Evolutionary conservation across 106 monocot genomes (phyloP), one percentile per base, ranked within the genome.

Genomic region (Allium cepa): DNA sequence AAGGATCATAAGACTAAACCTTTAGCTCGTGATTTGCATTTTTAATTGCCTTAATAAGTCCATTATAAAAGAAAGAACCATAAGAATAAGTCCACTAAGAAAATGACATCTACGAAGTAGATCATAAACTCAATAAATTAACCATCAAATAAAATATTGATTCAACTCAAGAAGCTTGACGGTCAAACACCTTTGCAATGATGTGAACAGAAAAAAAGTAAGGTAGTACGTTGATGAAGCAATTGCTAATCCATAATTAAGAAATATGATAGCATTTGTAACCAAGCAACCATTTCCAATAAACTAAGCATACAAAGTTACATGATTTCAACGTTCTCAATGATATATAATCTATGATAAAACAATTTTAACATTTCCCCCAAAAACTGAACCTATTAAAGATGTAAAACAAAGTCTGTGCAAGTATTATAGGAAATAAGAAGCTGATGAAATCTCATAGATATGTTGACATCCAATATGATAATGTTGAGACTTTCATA

Each of bases 391-490:
- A 62, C 83, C 10, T 68, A 94, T 89, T 90, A 71, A 94, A 94
- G 47, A 90, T 73, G 17, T 83, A 90, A 69, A 94, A 94, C 13
- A 94, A 87, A 68, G 78, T 17, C 17, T 90, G 11, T 46, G 94
- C 89, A 62, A 94, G 69, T 66, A 82, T 61, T 59, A 84, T 62
- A n/a, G 94, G 94, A 80, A 90, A 78, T 28, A 94, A 77, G 79
- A 86, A 94, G 84, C 94, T 90, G 77, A 94, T 73, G 82, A 94
- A 90, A 66, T 94, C 94, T 89, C 94, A 94, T 62, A 84, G 14
- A 72, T 78, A 94, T 52, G 90, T 90, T 51, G 94, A 94, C 66
- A 80, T 60, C 94, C 94, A 94, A 78, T 94, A 94, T 71, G 94
- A 83, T 51, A 87, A 59, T 76, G 84, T 60, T 55, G 94, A 94